Evolutionary conservation across 2,329 filamentous ascomycete species (phyloP).

Genomic region (Elsinoe fawcettii): DNA sequence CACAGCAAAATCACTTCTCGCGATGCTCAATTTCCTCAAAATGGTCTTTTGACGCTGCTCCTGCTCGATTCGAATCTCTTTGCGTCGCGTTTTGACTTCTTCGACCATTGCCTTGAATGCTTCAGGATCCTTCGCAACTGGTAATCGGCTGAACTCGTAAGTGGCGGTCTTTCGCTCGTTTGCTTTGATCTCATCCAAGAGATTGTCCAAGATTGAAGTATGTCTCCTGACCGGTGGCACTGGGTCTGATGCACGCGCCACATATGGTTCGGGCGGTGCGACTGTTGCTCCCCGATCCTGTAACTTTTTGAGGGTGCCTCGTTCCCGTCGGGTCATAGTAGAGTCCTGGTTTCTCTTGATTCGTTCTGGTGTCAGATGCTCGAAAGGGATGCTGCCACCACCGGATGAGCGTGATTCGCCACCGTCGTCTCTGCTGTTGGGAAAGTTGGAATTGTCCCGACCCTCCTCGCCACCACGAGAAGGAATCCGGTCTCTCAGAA

Average conservation of each 20-base stretch:
- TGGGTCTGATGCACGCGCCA: neutral
- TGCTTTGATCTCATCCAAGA: conserved; percentile 7
- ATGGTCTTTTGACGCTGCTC: conserved; percentile 1
- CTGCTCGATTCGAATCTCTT: conserved; percentile 15
- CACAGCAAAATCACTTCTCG: conserved; percentile 54
- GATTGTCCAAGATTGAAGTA: neutral
- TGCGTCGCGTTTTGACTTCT: conserved; percentile 16
- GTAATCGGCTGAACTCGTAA: neutral
- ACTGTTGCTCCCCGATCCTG: neutral
- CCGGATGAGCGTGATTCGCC: neutral
- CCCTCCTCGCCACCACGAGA: neutral
- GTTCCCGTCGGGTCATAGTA: conserved; percentile 11
- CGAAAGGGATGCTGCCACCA: conserved; percentile 11
- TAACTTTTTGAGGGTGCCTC: neutral
- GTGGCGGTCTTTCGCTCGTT: neutral
- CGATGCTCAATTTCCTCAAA: conserved; percentile 42
- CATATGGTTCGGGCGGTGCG: neutral
- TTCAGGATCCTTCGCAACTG: neutral
- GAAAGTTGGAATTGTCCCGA: neutral
- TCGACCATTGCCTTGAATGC: neutral
- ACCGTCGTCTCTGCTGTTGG: neutral
- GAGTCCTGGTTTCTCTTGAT: neutral
- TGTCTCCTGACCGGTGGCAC: neutral
- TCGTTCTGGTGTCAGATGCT: neutral
- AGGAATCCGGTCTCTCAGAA: neutral